Conservation (phyloP, 179 eudicot species). For the Silene noctiflora region DNA sequence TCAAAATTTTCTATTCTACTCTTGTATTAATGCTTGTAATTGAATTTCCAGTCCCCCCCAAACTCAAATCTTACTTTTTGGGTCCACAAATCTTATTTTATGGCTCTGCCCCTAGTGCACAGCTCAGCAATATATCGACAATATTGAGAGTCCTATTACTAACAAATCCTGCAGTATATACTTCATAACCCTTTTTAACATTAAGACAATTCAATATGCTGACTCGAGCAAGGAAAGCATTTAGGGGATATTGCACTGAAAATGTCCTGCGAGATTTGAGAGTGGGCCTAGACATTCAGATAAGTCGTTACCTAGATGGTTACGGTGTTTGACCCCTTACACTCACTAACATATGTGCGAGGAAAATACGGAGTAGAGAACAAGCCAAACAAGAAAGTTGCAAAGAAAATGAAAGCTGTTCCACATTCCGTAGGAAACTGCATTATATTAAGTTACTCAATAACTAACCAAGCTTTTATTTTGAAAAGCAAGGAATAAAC, state of each 20-base stretch:
- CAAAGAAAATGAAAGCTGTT: neutral
- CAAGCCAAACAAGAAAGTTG: neutral
- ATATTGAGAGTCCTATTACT: neutral
- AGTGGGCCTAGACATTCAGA: neutral
- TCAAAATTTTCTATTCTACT: neutral
- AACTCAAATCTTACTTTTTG: no score
- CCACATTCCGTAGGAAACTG: neutral
- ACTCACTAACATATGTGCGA: neutral
- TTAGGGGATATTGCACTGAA: neutral
- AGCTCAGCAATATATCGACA: no score
- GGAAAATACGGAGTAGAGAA: neutral
- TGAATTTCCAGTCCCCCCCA: neutral
- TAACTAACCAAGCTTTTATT: neutral
- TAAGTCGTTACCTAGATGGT: neutral
- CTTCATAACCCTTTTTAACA: no score
- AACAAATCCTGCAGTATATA: neutral
- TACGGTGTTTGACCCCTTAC: neutral
- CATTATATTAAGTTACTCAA: neutral
- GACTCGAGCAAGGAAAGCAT: neutral
- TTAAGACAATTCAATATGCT: neutral
- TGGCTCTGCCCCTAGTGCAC: no score
- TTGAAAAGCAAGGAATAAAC: slow-evolving; percentile 1
- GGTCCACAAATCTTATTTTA: no score
- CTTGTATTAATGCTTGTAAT: neutral
- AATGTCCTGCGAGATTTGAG: neutral